Evolutionary conservation across 495 filamentous ascomycete genomes (phyloP).

Genomic region (Podospora anserina): DNA sequence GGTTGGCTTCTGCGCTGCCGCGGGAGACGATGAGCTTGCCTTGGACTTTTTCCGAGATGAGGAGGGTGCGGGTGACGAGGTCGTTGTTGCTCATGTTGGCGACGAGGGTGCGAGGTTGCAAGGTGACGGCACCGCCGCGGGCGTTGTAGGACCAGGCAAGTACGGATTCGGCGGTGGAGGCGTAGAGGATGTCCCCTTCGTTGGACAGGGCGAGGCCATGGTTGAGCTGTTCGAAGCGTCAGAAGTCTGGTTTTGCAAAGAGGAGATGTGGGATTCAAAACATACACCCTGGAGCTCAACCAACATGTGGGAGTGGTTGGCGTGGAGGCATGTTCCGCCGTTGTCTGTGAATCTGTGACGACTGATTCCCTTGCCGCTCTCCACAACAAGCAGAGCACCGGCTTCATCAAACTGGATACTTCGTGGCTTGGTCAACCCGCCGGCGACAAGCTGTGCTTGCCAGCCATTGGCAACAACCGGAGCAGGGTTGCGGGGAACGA

Average conservation of each 20-base stretch:
- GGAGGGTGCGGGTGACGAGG: slow-evolving; percentile 59
- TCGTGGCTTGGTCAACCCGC: slow-evolving; percentile 52
- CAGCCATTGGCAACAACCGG: slow-evolving; percentile 57
- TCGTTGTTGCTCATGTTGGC: slow-evolving; percentile 56
- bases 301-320: slow-evolving; percentile 38
- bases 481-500: slow-evolving; percentile 41
- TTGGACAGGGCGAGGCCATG: slow-evolving; percentile 60
- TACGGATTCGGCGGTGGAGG: slow-evolving; percentile 52
- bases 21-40: slow-evolving; percentile 53
- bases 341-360: slow-evolving; percentile 49
- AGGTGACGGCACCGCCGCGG: slow-evolving; percentile 35
- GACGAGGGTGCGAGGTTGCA: slow-evolving; percentile 46
- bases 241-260: neutral
- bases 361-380: slow-evolving; percentile 51
- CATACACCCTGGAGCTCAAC: slow-evolving; percentile 41
- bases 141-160: slow-evolving; percentile 59
- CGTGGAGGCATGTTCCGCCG: slow-evolving; percentile 50
- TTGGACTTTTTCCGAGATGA: slow-evolving; percentile 43
- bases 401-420: slow-evolving; percentile 55
- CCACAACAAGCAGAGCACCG: slow-evolving; percentile 57
- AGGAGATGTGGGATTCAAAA: neutral
- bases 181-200: slow-evolving; percentile 61
- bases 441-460: slow-evolving; percentile 51
- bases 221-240: slow-evolving; percentile 45
- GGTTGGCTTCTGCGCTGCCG: slow-evolving; percentile 55